phyloP scores from a whole-genome alignment of 1,139 yeast genomes.

The Saccharomycopsis crataegensis region DNA sequence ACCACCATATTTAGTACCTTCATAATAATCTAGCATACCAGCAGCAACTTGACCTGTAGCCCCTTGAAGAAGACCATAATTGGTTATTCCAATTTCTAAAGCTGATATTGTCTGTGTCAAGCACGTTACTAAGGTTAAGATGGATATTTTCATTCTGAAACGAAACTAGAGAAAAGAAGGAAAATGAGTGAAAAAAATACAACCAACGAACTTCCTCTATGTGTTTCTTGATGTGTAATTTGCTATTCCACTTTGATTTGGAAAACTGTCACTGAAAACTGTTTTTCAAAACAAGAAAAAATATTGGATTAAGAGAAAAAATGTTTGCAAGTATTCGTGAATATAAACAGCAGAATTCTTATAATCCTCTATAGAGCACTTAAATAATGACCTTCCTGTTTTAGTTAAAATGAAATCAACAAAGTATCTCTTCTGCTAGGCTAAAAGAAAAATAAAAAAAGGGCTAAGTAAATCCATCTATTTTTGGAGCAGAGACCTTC shows the following conservation, averaged over 20 bases:
- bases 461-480: too few species aligned
- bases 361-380: too few species aligned
- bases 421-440: too few species aligned
- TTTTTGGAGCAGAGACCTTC: too few species aligned
- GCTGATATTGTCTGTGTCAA: constrained; percentile 19
- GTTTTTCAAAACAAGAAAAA: too few species aligned
- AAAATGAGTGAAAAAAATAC: not conserved
- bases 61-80: constrained; percentile 32
- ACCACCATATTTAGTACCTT: constrained; percentile 63
- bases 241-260: not conserved
- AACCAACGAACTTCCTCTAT: not conserved
- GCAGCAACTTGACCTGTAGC: constrained; percentile 55
- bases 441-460: too few species aligned
- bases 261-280: too few species aligned
- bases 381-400: too few species aligned
- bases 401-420: too few species aligned
- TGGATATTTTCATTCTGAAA: not conserved
- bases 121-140: not conserved
- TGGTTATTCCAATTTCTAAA: constrained; percentile 32
- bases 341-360: too few species aligned
- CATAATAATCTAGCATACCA: constrained; percentile 82
- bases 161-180: not conserved
- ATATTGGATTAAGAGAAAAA: too few species aligned
- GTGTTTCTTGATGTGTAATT: not conserved
- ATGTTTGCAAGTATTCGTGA: too few species aligned